Percentiles rank a stretch among this genome's conserved stretches.
phyloP scores from a whole-genome alignment of 2,329 filamentous ascomycete genomes.

The Domatiomyces catenatus region DNA sequence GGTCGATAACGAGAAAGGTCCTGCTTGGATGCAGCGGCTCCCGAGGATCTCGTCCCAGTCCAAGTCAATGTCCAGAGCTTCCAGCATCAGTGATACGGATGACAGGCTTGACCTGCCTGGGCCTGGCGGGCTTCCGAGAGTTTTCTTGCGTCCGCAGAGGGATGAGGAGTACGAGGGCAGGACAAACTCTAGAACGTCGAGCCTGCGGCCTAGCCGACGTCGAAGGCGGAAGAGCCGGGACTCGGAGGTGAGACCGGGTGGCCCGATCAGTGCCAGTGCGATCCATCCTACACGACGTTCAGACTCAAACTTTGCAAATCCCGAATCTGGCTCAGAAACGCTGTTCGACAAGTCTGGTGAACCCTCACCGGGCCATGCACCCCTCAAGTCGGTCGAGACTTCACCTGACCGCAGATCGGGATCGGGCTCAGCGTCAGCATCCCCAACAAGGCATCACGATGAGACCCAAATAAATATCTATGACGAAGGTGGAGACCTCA shows the following conservation, averaged over 20 bases:
- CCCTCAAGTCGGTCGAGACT: constrained; percentile 7
- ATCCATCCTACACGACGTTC: constrained; percentile 50
- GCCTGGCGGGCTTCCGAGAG: constrained; percentile 54
- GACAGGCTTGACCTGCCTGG: constrained; percentile 43
- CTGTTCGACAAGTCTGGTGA: constrained; percentile 16
- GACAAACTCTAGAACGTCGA: constrained; percentile 39
- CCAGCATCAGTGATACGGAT: constrained; percentile 25
- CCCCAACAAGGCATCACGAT: background rate
- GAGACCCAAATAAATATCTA: constrained; percentile 48
- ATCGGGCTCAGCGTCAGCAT: too few relatives aligned
- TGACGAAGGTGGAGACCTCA: constrained; percentile 61
- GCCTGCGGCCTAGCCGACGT: constrained; percentile 33
- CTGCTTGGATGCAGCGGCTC: constrained; percentile 87
- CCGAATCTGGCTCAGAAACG: constrained; percentile 11
- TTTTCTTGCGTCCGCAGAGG: constrained; percentile 64
- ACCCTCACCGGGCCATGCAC: constrained; percentile 9
- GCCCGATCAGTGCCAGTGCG: constrained; percentile 77
- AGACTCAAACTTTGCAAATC: constrained; percentile 17
- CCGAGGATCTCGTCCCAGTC: constrained; percentile 72
- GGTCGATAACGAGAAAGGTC: constrained; percentile 69
- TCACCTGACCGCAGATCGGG: background rate
- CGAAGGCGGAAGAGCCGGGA: constrained; percentile 55
- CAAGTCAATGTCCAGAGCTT: constrained; percentile 67
- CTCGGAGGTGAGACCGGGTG: constrained; percentile 60
- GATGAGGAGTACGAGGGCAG: constrained; percentile 51